A percentile compares a stretch with the other conserved stretches of the same genome.
These are phyloP conservation scores for Orbilia javanica DNA, from an alignment of 2,329 filamentous ascomycete species.

Conservation along the genomic window DNA sequence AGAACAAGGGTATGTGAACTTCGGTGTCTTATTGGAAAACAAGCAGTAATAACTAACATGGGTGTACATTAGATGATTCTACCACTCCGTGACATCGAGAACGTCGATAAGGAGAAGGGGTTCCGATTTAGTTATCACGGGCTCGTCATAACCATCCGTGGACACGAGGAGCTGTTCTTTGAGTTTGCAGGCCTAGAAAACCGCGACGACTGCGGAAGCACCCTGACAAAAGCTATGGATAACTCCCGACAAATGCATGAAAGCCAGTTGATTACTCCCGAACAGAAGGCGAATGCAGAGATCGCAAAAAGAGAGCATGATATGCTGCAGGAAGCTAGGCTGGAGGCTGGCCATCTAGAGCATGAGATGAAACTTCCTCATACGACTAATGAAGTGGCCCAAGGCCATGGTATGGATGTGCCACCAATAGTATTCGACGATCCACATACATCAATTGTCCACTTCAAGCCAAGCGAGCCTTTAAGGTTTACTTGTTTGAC, in stretches of 20 bases:
- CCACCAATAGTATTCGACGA: constrained; percentile 91
- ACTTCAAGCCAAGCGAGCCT: constrained; percentile 86
- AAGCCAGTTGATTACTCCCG: constrained; percentile 75
- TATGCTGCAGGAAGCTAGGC: constrained; percentile 80
- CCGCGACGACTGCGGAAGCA: constrained; percentile 89
- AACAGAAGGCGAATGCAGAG: constrained; percentile 78
- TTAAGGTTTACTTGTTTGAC: constrained; percentile 92
- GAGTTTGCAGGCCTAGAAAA: constrained; percentile 83
- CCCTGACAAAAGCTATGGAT: constrained; percentile 81
- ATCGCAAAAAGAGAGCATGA: constrained; percentile 84
- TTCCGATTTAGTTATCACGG: constrained; percentile 93
- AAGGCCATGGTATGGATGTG: constrained; percentile 67
- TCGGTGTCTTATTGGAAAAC: background rate
- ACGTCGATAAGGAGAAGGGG: constrained; percentile 92
- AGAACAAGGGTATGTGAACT: constrained; percentile 76
- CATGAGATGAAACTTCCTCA: constrained; percentile 64
- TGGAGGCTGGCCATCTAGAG: constrained; percentile 66
- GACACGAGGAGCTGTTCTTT: constrained; percentile 96
- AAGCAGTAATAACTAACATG: constrained; percentile 34
- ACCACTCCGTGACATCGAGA: constrained; percentile 90
- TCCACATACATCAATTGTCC: constrained; percentile 84
- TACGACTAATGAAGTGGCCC: constrained; percentile 59
- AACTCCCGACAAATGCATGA: constrained; percentile 78
- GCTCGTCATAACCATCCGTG: constrained; percentile 89
- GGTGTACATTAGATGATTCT: constrained; percentile 74